Evolutionary conservation across 495 filamentous ascomycete genomes (phyloP).

Genomic region (Annulohypoxylon bovei): DNA sequence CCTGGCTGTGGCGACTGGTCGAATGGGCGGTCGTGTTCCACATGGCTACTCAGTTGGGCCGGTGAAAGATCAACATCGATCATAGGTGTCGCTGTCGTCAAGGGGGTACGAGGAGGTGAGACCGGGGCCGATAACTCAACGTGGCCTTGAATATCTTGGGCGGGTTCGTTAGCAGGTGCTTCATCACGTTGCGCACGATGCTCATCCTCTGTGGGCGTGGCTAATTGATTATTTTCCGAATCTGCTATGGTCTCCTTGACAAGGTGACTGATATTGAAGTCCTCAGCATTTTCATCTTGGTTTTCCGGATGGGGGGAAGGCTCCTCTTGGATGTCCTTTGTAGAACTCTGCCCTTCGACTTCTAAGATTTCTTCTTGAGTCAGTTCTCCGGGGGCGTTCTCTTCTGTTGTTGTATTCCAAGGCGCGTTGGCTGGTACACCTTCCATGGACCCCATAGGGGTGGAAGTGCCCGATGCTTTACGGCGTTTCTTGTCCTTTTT

Average conservation of each 20-base stretch:
- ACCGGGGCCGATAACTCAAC: constrained; percentile 17
- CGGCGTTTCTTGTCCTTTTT: constrained; percentile 57
- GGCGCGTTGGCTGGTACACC: constrained; percentile 40
- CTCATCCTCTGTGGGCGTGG: constrained; percentile 19
- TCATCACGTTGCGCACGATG: constrained; percentile 19
- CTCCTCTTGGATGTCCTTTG: constrained; percentile 28
- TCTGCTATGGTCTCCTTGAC: constrained; percentile 24
- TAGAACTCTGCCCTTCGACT: constrained; percentile 39
- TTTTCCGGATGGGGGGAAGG: constrained; percentile 32
- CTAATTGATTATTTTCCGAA: constrained; percentile 14
- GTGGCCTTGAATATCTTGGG: constrained; percentile 19
- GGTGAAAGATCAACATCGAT: constrained; percentile 44
- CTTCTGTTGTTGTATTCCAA: constrained; percentile 53
- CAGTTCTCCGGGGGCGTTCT: constrained; percentile 36
- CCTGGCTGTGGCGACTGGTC: constrained; percentile 47
- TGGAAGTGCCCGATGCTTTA: constrained; percentile 46
- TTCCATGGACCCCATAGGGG: constrained; percentile 44
- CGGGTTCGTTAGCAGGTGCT: constrained; percentile 15
- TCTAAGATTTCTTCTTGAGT: constrained; percentile 46
- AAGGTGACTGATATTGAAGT: constrained; percentile 39
- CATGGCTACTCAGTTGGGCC: constrained; percentile 49
- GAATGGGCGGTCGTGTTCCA: constrained; percentile 53
- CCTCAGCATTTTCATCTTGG: constrained; percentile 46
- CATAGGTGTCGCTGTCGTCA: constrained; percentile 3
- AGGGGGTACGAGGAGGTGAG: constrained; percentile 35